Evolutionary conservation across 2,329 filamentous ascomycete species (phyloP).

Genomic region (Cytospora mali): DNA sequence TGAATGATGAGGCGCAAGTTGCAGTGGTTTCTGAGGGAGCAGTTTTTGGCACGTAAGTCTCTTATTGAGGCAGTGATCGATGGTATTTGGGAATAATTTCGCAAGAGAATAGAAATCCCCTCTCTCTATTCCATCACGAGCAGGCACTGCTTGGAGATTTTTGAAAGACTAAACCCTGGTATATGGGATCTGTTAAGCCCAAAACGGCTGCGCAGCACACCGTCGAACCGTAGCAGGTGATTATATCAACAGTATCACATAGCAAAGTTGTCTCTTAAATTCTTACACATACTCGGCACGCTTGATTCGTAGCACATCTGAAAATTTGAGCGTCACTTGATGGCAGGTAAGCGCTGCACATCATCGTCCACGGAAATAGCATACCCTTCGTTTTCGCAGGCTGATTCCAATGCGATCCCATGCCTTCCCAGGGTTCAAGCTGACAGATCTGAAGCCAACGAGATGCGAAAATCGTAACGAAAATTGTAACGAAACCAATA

Average conservation of each 20-base stretch:
- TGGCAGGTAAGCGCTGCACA: not conserved
- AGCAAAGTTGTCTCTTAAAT: not conserved
- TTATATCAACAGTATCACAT: too few species aligned
- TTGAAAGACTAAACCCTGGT: too few species aligned
- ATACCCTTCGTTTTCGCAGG: not conserved
- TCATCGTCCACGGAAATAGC: not conserved
- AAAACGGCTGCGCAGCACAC: too few species aligned
- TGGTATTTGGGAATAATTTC: not conserved
- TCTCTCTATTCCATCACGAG: not conserved
- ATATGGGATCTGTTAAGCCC: too few species aligned
- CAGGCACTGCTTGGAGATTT: not conserved
- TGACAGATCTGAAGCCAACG: not conserved
- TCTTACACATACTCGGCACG: not conserved
- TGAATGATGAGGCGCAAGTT: not conserved
- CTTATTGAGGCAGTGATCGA: not conserved
- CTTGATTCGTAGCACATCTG: not conserved
- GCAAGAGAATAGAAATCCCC: not conserved
- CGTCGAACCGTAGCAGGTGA: too few species aligned
- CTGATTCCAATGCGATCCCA: not conserved
- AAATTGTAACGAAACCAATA: too few species aligned
- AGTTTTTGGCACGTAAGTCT: not conserved
- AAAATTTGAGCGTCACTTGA: not conserved
- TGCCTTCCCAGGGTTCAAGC: not conserved
- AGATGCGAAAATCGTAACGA: too few species aligned
- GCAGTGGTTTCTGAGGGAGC: not conserved